These are phyloP conservation scores for Aristolochia contorta DNA, from an alignment of 164 flowering plant genomes.

Conservation along the genomic window DNA sequence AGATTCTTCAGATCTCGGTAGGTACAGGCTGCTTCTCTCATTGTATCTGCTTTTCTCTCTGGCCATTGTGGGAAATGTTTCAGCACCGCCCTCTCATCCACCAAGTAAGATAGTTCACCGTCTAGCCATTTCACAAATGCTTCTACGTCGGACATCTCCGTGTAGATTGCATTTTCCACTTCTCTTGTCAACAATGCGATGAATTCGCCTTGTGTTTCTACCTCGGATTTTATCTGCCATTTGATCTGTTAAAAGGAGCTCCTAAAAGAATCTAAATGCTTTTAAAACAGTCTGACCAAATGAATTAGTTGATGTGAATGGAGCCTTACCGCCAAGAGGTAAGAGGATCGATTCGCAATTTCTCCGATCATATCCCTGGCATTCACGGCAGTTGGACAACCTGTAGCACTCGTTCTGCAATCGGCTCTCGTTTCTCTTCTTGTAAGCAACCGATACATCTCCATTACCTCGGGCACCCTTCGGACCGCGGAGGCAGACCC, in stretches of 20 bases:
- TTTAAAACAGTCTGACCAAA: background rate
- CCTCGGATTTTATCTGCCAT: conserved; percentile 33
- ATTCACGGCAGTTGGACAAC: conserved; percentile 16
- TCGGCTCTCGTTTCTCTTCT: conserved; percentile 34
- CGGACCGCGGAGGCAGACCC: conserved; percentile 31
- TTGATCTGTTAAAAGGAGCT: too few relatives aligned
- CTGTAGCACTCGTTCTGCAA: conserved; percentile 20
- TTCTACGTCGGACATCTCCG: conserved; percentile 55
- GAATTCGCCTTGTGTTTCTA: conserved; percentile 50
- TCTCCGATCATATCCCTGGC: conserved; percentile 75
- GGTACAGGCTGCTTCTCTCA: conserved; percentile 69
- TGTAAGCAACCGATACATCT: conserved; percentile 52
- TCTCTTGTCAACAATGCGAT: conserved; percentile 40
- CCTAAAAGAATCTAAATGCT: too few relatives aligned
- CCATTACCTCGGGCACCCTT: conserved; percentile 66
- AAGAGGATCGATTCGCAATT: conserved; percentile 66
- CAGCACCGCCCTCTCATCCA: conserved; percentile 82
- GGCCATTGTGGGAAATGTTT: conserved; percentile 83
- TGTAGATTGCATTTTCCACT: conserved; percentile 40
- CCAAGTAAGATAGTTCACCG: conserved; percentile 48
- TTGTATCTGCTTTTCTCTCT: conserved; percentile 66
- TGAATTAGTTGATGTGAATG: too few relatives aligned
- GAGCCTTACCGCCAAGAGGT: conserved; percentile 57
- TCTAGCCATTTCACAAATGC: conserved; percentile 74
- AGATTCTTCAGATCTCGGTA: conserved; percentile 57